These are phyloP conservation scores for Scheffersomyces cryptocercus DNA, from an alignment of 1,139 yeast genomes.

Conservation along the genomic window DNA sequence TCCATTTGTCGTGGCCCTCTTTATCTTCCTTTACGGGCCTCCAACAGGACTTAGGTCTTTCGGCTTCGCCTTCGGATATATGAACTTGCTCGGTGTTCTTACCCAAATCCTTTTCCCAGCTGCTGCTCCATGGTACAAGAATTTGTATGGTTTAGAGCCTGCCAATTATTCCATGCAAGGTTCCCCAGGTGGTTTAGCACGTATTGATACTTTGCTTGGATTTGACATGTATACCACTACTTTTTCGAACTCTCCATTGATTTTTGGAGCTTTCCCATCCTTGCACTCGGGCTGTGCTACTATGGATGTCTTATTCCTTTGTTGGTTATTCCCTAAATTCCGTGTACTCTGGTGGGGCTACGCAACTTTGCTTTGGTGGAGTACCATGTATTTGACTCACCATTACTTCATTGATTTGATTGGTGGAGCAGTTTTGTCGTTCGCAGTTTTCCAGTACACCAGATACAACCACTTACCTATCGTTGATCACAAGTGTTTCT, in stretches of 20 bases:
- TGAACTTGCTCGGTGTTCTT: conserved; percentile 83
- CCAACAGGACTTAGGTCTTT: conserved; percentile 85
- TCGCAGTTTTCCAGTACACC: conserved; percentile 69
- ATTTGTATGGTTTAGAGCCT: conserved; percentile 79
- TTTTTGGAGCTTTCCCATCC: conserved; percentile 98
- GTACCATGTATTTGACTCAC: conserved; percentile 95
- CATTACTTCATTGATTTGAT: conserved; percentile 91
- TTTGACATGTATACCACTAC: conserved; percentile 84
- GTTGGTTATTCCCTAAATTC: conserved; percentile 75
- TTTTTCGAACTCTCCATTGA: conserved; percentile 85
- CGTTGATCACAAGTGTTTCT: conserved; percentile 58
- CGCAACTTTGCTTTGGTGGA: conserved; percentile 96
- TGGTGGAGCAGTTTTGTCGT: conserved; percentile 83
- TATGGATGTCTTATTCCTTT: conserved; percentile 85
- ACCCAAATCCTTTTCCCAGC: conserved; percentile 86
- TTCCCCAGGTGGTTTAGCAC: conserved; percentile 92
- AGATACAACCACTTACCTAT: conserved; percentile 77
- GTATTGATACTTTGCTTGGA: conserved; percentile 82
- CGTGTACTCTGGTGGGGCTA: conserved; percentile 68
- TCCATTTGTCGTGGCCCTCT: conserved; percentile 83
- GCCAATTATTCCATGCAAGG: conserved; percentile 94
- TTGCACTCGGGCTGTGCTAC: conserved; percentile 92
- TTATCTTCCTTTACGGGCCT: conserved; percentile 86
- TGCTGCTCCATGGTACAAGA: conserved; percentile 98
- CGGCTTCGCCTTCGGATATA: conserved; percentile 96